Evolutionary conservation across 805 yeast species (phyloP), one percentile per base, ranked within the genome.

Genomic region (Citeromyces matritensis): DNA sequence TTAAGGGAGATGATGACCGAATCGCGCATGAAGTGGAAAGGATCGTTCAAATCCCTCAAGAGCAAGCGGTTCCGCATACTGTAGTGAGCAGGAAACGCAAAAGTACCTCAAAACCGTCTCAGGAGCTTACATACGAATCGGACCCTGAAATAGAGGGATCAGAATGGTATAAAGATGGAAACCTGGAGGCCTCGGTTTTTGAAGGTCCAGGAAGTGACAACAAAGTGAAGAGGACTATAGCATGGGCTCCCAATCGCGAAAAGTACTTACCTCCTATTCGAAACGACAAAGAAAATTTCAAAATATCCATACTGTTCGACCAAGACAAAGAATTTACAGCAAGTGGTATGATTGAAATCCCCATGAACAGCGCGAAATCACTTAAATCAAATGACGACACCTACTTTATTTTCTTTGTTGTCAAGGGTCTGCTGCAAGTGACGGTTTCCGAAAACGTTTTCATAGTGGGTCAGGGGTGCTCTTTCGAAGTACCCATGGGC

Each of bases 401-500:
- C 2, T 66, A 75, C 39, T 74, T 79, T 42, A 72, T 76, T 17
- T 85, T 85, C 46, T 79, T 73, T 46, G 84, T 85, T 27, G 64
- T 79, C 4, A 57, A 63, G 26, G 96, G 96, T 0, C 41, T 65
- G 3, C 47, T 82, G 6, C 82, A 81, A 42, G 86, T 81, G 3
- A 67, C 73, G 2, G 39, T 85, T 4, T 65, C 70, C 12, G 69
- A 68, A 5, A 63, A 60, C 13, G 60, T 57, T 14, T 81, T 85
- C 47, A 53, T 72, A 4, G 78, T 75, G 5, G 62, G 69, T 1
- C 57, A 63, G 34, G 94, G 94, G 1, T 78, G 94, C 33, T 69
- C 88, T 4, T 76, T 85, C 43, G 81, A 79, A 43, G 64, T 86
- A 5, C 95, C 95, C 1, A 68, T 78, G 55, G 78, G 76, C 4